Conservation (phyloP, 306 rosid species). For the Vachellia pachyceras region DNA sequence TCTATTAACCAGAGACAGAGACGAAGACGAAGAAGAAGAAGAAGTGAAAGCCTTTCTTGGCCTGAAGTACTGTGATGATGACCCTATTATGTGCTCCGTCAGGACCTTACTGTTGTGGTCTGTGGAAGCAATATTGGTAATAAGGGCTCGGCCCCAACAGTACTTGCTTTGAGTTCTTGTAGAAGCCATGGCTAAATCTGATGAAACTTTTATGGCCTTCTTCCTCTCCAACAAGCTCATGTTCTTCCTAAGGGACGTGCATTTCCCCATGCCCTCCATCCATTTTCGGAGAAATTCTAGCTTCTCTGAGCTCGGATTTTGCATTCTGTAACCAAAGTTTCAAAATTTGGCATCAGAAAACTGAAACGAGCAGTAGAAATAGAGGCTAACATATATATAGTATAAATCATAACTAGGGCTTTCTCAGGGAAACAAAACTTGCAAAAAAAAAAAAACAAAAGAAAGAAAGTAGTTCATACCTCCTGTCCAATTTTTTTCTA, state of each 20-base stretch:
- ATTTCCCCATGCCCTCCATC: conserved; percentile 66
- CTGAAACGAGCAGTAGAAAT: neutral
- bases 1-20: neutral
- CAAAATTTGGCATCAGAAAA: neutral
- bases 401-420: conserved; percentile 23
- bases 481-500: conserved; percentile 41
- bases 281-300: conserved; percentile 70
- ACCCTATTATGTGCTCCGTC: conserved; percentile 34
- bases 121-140: conserved; percentile 46
- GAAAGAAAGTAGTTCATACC: conserved; percentile 42
- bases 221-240: conserved; percentile 68
- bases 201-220: conserved; percentile 70
- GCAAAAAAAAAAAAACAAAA: neutral
- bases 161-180: conserved; percentile 53
- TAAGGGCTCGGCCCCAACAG: conserved; percentile 70
- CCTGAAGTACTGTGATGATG: conserved; percentile 14
- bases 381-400: neutral
- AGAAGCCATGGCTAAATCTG: conserved; percentile 85
- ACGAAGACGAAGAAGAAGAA: neutral
- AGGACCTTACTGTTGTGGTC: conserved; percentile 28
- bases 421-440: neutral
- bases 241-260: conserved; percentile 46
- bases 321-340: conserved; percentile 50
- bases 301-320: conserved; percentile 48
- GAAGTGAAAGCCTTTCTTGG: conserved; percentile 22